These are phyloP conservation scores for Maudiozyma humilis DNA, from an alignment of 1,139 yeast genomes.

Conservation along the genomic window DNA sequence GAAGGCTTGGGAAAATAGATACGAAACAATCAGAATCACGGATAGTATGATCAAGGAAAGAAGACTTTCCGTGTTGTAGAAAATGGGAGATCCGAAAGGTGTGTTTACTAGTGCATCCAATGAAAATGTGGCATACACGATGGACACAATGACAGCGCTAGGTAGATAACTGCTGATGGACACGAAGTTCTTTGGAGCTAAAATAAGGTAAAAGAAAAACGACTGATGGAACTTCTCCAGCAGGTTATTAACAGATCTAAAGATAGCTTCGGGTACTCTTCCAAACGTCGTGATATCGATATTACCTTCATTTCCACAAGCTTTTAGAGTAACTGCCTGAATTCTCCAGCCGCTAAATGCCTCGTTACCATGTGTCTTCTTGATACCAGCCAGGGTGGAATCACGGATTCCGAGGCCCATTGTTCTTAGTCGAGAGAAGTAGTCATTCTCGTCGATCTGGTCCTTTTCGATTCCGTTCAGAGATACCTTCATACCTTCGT, in stretches of 20 bases:
- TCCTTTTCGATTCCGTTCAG: constrained; percentile 52
- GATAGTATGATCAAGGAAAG: constrained; percentile 15
- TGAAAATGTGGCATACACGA: constrained; percentile 64
- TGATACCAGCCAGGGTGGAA: constrained; percentile 64
- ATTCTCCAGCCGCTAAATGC: constrained; percentile 96
- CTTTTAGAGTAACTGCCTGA: constrained; percentile 77
- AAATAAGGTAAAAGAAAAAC: constrained; percentile 80
- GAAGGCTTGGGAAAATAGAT: constrained; percentile 13
- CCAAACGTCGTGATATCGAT: constrained; percentile 85
- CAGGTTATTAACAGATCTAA: constrained; percentile 84
- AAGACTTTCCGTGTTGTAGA: constrained; percentile 18
- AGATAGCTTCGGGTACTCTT: constrained; percentile 75
- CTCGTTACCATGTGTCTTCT: constrained; percentile 63
- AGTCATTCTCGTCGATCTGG: constrained; percentile 41
- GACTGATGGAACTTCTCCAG: constrained; percentile 96
- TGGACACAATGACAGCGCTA: constrained; percentile 66
- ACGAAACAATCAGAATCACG: constrained; percentile 20
- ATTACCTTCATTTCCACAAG: constrained; percentile 45
- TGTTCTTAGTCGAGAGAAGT: constrained; percentile 47
- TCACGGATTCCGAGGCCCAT: constrained; percentile 57
- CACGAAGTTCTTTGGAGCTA: constrained; percentile 73
- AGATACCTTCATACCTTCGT: constrained; percentile 64
- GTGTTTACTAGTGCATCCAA: constrained; percentile 50
- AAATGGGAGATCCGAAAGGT: constrained; percentile 20
- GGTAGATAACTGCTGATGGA: constrained; percentile 93